Evolutionary conservation across 257 asterid genomes (phyloP), one percentile per base, ranked within the genome.

Genomic region (Prunella vulgaris): DNA sequence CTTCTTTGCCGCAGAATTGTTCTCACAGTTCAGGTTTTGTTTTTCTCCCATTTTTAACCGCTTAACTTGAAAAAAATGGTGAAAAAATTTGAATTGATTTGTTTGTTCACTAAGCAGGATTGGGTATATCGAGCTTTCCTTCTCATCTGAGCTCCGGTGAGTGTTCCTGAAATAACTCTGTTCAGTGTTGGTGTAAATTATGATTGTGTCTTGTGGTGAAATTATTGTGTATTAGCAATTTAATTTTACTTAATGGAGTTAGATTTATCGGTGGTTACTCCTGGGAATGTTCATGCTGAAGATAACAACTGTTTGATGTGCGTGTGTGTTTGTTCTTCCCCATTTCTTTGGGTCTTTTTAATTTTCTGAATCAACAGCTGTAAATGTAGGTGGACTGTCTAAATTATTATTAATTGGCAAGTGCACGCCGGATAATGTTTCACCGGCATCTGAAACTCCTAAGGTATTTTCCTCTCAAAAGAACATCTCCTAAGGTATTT

Each of bases 401-500:
- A 76, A 83, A 76, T 59, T 63, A 18, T 24, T 42, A 13, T 46
- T 70, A 6, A 63, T 75, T 54, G 59, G 81, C 68, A 82, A 83
- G 70, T 74, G 84, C 68, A 69, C 68, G 25, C 69, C 80, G 2
- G 87, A 76, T 73, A 70, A 78, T 72, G 28, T 67, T 20, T 70
- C 81, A 12, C 70, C 78, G 4, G 83, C 71, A 62, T 20, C 75
- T 1, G 81, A 66, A 68, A 51, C 80, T 14, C 67, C 84, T 27
- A 68, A 81, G 89, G 94, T 87, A 74, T 71, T 33, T 7, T 61
- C n/a, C n/a, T n/a, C n/a, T n/a, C n/a, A n/a, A n/a, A n/a, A n/a
- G n/a, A n/a, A n/a, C n/a, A n/a, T 56, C 80, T 14, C 67, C 84
- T 27, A 68, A 81, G 89, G 94, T 87, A 74, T 71, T 33, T 7